Evolutionary conservation across 2,329 filamentous ascomycete genomes (phyloP).

Genomic region (Exophiala oligosperma): DNA sequence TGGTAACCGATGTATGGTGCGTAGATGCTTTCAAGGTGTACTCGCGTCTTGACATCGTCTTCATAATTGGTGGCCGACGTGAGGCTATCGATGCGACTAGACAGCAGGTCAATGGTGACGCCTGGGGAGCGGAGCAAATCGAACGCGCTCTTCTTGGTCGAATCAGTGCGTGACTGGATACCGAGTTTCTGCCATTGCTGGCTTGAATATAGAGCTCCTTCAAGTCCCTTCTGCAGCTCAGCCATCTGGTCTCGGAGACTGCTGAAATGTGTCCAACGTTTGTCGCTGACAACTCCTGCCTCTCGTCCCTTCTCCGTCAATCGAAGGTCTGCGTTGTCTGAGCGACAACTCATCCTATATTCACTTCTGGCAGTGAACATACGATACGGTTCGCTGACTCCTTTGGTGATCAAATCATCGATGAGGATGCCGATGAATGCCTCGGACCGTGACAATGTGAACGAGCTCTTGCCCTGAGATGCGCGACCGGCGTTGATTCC

Average conservation of each 20-base stretch:
- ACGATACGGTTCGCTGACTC: slow-evolving; percentile 92
- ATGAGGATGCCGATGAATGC: slow-evolving; percentile 99
- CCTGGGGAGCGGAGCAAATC: slow-evolving; percentile 73
- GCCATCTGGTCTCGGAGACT: slow-evolving; percentile 67
- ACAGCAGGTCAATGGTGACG: slow-evolving; percentile 50
- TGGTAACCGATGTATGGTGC: slow-evolving; percentile 82
- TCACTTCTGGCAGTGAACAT: slow-evolving; percentile 98
- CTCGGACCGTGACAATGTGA: slow-evolving; percentile 76
- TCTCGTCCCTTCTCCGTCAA: slow-evolving; percentile 75
- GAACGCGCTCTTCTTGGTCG: slow-evolving; percentile 68
- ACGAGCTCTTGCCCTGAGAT: slow-evolving; percentile 62
- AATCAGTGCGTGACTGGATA: slow-evolving; percentile 67
- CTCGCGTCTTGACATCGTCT: slow-evolving; percentile 62
- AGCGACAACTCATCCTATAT: slow-evolving; percentile 86
- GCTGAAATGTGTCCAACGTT: slow-evolving; percentile 71
- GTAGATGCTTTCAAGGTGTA: slow-evolving; percentile 81
- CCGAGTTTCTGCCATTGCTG: slow-evolving; percentile 69
- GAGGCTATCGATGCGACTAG: slow-evolving; percentile 52
- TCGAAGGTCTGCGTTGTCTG: slow-evolving; percentile 90
- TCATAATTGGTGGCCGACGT: slow-evolving; percentile 48
- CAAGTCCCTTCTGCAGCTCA: slow-evolving; percentile 63
- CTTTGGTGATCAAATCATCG: slow-evolving; percentile 94
- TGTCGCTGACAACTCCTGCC: slow-evolving; percentile 76
- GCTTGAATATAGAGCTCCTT: slow-evolving; percentile 58
- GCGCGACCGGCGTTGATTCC: slow-evolving; percentile 92